A percentile compares a stretch with the other conserved stretches of the same genome.
Conservation (phyloP, 345 rosid genomes). For the Populus tremula region DNA sequence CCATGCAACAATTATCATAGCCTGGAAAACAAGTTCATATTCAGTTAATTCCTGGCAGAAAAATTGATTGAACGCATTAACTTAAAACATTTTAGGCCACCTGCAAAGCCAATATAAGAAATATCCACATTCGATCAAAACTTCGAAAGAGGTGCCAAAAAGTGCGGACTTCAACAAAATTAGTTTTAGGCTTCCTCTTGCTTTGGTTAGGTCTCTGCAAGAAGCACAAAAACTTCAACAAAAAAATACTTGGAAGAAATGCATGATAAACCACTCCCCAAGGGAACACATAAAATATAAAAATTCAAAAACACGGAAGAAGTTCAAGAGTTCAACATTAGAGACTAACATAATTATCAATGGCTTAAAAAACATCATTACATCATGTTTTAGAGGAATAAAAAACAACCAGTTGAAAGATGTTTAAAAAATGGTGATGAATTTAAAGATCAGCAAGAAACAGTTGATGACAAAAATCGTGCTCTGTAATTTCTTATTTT, state of each 20-base stretch:
- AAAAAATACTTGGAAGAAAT: background rate
- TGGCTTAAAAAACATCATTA: background rate
- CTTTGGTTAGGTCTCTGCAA: constrained; percentile 58
- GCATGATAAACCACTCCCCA: background rate
- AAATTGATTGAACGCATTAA: constrained; percentile 13
- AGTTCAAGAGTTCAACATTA: background rate
- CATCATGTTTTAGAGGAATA: background rate
- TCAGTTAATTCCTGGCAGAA: constrained; percentile 12
- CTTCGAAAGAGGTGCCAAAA: constrained; percentile 92
- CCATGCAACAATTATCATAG: constrained; percentile 89
- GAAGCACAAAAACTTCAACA: background rate
- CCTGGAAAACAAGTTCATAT: constrained; percentile 45
- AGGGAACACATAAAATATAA: background rate
- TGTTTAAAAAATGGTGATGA: background rate
- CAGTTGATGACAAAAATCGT: background rate
- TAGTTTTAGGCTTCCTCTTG: constrained; percentile 76
- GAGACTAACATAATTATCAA: background rate
- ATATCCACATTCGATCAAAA: constrained; percentile 99
- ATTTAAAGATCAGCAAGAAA: background rate
- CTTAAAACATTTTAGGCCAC: constrained; percentile 32
- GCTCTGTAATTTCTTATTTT: background rate
- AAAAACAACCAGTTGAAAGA: background rate
- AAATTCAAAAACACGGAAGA: background rate
- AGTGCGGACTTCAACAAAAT: constrained; percentile 97
- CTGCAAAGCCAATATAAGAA: constrained; percentile 80